phyloP scores from a whole-genome alignment of 1,284 basidiomycete species.

The Phaffia rhodozyma region DNA sequence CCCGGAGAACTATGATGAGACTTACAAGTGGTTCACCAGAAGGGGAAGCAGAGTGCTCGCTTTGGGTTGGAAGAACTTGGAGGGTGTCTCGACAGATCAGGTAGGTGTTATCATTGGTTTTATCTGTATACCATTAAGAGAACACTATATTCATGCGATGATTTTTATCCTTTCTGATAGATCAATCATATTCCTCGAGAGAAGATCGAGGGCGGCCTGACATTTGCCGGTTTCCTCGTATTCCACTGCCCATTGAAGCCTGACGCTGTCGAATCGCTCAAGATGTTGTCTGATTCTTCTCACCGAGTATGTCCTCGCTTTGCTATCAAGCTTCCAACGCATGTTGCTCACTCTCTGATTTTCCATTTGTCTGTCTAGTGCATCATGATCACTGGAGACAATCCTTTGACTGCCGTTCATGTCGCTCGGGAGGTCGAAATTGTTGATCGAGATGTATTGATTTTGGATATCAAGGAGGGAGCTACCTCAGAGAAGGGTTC shows the following conservation, averaged over 20 bases:
- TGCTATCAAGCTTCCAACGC: neutral
- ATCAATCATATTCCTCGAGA: conserved; percentile 72
- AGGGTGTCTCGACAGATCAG: conserved; percentile 52
- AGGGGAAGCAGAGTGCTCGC: conserved; percentile 84
- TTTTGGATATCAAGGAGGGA: conserved; percentile 77
- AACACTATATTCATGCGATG: neutral
- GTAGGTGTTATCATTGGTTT: conserved; percentile 32
- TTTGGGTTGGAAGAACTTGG: conserved; percentile 71
- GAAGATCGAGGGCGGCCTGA: conserved; percentile 60
- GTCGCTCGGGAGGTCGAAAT: conserved; percentile 91
- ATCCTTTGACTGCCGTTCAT: conserved; percentile 85
- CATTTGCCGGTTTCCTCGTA: conserved; percentile 82
- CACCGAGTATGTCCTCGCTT: conserved; percentile 57
- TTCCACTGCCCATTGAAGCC: conserved; percentile 92
- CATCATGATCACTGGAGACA: conserved; percentile 96
- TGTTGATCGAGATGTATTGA: conserved; percentile 80
- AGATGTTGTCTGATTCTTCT: conserved; percentile 85
- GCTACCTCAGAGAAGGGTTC: conserved; percentile 52
- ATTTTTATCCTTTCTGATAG: conserved; percentile 35
- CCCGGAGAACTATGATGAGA: conserved; percentile 73
- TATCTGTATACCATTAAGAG: too few species aligned
- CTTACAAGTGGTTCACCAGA: conserved; percentile 84
- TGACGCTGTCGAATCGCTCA: conserved; percentile 78
- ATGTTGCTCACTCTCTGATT: neutral
- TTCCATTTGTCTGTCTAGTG: conserved; percentile 43